A percentile compares a stretch with the other conserved stretches of the same genome.
Conservation (phyloP, 768 basidiomycete species). For the Lyophyllum shimeji region DNA sequence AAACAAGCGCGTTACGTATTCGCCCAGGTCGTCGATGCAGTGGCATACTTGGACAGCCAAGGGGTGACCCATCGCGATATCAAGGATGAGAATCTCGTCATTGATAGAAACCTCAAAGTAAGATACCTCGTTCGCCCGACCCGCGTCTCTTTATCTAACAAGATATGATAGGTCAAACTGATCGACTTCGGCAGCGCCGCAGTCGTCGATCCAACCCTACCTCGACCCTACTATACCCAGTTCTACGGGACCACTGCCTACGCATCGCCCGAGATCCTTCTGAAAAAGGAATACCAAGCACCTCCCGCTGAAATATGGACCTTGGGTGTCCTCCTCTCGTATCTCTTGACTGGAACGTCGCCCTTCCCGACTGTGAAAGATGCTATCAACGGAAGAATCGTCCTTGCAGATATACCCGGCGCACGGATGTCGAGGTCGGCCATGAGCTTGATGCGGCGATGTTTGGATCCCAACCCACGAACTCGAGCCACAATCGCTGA, state of each 20-base stretch:
- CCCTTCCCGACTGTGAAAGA: conserved; percentile 90
- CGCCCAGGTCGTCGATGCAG: conserved; percentile 83
- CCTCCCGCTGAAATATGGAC: conserved; percentile 97
- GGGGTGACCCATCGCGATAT: conserved; percentile 95
- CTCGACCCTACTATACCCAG: conserved; percentile 67
- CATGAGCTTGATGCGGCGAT: conserved; percentile 66
- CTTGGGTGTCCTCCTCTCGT: conserved; percentile 91
- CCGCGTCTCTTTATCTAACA: not conserved
- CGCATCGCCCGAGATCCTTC: conserved; percentile 91
- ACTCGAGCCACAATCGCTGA: conserved; percentile 80
- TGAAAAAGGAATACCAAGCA: conserved; percentile 85
- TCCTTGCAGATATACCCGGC: conserved; percentile 43
- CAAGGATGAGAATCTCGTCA: conserved; percentile 93
- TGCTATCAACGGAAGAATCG: conserved; percentile 65
- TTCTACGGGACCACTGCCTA: conserved; percentile 97
- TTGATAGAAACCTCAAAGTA: conserved; percentile 73
- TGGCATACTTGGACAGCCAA: conserved; percentile 74
- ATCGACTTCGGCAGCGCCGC: conserved; percentile 96
- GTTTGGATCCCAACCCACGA: conserved; percentile 82
- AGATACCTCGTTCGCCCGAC: conserved; percentile 8
- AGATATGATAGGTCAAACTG: conserved; percentile 69
- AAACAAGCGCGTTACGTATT: conserved; percentile 80
- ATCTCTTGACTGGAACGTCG: conserved; percentile 88
- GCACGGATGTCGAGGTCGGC: conserved; percentile 44
- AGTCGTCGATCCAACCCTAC: conserved; percentile 59